Evolutionary conservation across 1,284 basidiomycete species (phyloP), one percentile per base, ranked within the genome.

Genomic region (Mycosarcoma mackinlayi): DNA sequence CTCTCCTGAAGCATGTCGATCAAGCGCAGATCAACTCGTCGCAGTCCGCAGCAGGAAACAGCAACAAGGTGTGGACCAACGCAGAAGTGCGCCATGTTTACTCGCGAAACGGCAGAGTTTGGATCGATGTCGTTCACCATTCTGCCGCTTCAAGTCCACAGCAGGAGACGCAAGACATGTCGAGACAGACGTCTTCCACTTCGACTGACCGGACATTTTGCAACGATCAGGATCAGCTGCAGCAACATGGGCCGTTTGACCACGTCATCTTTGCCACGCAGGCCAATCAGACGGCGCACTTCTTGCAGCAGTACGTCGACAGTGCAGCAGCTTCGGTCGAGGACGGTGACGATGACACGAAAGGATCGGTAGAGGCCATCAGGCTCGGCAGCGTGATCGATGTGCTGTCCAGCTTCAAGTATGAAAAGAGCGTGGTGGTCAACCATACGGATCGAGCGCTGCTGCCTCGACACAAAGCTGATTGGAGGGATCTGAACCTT

Each of bases 211-310:
- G 41, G 5, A 66, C 57, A 1, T 21, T 48, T 6, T 31, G 35
- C 38, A 19, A 34, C 6, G 51, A 49, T 8, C 41, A 30, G 9
- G 41, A 49, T 11, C 18, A 38, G 27, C 27, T 23, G 28, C 27
- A 50, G 13, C 34, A 64, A 23, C 61, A 73, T 18, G 71, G 76
- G 13, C 58, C 57, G 3, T 81, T 73, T 44, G 59, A 78, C 47
- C 76, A 81, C 44, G 40, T 81, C 34, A 73, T 81, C 19, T 74
- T 81, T 41, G 79, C 78, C 6, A 81, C 79, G 23, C 79, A 80
- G 45, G 79, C 79, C 7, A 77, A 79, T 37, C 76, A 78, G 47
- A 64, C 68, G 1, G 69, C 69, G 3, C 46, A 41, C 13, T 68
- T 77, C 19, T 37, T 78, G n/a, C 42, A 49, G 16, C 33, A 30